phyloP scores from a whole-genome alignment of 306 rosid genomes.

The Vicia faba region DNA sequence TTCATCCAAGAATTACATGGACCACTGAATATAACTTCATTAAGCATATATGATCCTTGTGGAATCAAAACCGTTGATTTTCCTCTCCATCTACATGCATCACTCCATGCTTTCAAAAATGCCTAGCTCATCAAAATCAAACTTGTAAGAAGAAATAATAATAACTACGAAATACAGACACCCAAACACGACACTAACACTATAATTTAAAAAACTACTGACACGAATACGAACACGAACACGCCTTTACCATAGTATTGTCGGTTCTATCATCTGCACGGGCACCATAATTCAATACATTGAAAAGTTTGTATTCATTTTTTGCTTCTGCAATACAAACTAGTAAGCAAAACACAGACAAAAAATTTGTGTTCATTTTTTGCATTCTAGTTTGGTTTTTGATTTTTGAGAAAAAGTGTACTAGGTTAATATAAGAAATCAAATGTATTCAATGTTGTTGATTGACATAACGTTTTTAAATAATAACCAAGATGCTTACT shows the following conservation, averaged over 20 bases:
- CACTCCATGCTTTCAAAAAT: slow-evolving; percentile 54
- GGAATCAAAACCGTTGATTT: slow-evolving; percentile 27
- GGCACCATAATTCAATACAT: slow-evolving; percentile 45
- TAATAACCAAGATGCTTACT: neutral
- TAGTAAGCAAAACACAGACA: slow-evolving; percentile 16
- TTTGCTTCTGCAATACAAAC: slow-evolving; percentile 20
- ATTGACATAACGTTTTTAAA: neutral
- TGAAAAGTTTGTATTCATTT: neutral
- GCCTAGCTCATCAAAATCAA: slow-evolving; percentile 29
- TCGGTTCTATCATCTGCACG: slow-evolving; percentile 30
- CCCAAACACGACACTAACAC: too few relatives aligned
- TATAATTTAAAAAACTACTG: too few relatives aligned
- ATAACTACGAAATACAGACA: too few relatives aligned
- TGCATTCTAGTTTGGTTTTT: neutral
- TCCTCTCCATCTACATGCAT: slow-evolving; percentile 52
- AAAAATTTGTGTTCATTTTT: slow-evolving; percentile 6
- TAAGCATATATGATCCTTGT: slow-evolving; percentile 48
- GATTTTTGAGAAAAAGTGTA: neutral
- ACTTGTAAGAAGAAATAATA: neutral
- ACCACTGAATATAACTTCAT: slow-evolving; percentile 45
- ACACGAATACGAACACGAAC: neutral
- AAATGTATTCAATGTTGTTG: neutral
- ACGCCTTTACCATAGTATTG: slow-evolving; percentile 40
- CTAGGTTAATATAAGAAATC: neutral
- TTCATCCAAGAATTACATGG: slow-evolving; percentile 50